Conservation (phyloP, 176 grass and related monocot species). For the Aegilops sharonensis region DNA sequence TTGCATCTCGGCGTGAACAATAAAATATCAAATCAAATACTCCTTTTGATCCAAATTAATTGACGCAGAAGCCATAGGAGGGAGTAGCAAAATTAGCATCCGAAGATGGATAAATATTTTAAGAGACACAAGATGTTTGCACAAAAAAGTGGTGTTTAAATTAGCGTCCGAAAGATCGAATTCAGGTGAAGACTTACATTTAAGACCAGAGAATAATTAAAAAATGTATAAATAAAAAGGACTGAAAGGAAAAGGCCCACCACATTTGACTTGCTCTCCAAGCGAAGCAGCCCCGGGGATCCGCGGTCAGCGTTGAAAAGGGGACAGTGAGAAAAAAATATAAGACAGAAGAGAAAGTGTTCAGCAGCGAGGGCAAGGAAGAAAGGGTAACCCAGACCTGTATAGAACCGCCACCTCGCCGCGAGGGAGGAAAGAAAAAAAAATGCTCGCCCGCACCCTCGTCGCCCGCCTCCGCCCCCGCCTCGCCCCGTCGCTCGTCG, state of each 20-base stretch:
- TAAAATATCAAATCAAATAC: too few species aligned
- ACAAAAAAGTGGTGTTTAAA: too few species aligned
- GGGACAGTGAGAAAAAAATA: neutral
- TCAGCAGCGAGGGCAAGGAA: neutral
- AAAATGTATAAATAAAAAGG: neutral
- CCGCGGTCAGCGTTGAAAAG: neutral
- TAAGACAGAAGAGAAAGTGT: neutral
- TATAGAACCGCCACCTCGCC: conserved; percentile 16
- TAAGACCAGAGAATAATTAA: too few species aligned
- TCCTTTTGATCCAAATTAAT: too few species aligned
- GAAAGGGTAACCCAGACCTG: neutral
- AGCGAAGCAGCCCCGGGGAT: neutral
- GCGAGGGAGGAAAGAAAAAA: neutral
- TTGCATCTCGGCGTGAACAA: too few species aligned
- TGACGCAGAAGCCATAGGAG: too few species aligned
- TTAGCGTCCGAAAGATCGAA: too few species aligned
- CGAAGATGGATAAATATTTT: too few species aligned
- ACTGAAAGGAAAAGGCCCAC: neutral
- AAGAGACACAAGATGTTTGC: too few species aligned
- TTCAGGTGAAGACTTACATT: too few species aligned
- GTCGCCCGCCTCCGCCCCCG: conserved; percentile 14
- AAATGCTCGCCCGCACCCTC: conserved; percentile 51
- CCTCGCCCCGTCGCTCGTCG: neutral
- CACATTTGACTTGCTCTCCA: conserved; percentile 22
- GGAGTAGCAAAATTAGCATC: too few species aligned